phyloP scores from a whole-genome alignment of 371 early-diverging fungal species.

The Entomophthora muscae region DNA sequence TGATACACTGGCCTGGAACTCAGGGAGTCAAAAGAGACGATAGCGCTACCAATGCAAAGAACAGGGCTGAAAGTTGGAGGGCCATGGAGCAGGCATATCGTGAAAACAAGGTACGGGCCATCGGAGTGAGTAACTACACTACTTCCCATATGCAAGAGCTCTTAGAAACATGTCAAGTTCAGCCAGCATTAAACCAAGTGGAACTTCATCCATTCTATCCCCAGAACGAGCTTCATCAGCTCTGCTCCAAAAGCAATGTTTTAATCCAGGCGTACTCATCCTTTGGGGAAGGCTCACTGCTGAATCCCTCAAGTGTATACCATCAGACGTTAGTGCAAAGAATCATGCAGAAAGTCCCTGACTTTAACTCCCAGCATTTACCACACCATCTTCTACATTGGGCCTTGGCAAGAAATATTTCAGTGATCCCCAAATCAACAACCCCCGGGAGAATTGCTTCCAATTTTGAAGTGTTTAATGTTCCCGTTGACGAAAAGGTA shows the following conservation, averaged over 20 bases:
- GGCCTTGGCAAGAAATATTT: constrained; percentile 30
- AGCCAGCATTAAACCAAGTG: constrained; percentile 50
- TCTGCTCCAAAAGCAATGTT: constrained; percentile 32
- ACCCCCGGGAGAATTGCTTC: constrained; percentile 24
- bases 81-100: constrained; percentile 44
- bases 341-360: not conserved
- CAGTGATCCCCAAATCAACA: constrained; percentile 45
- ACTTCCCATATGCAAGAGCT: constrained; percentile 36
- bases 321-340: not conserved
- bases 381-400: constrained; percentile 36
- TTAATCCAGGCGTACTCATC: constrained; percentile 75
- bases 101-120: constrained; percentile 32
- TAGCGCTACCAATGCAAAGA: constrained; percentile 19
- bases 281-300: constrained; percentile 56
- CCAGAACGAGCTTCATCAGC: constrained; percentile 28
- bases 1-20: constrained; percentile 78
- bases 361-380: not conserved
- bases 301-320: constrained; percentile 3
- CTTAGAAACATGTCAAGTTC: constrained; percentile 18
- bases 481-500: constrained; percentile 19
- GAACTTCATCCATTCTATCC: constrained; percentile 48
- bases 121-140: constrained; percentile 77
- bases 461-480: constrained; percentile 23
- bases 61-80: constrained; percentile 40
- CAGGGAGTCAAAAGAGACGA: constrained; percentile 20